Conservation (phyloP, 805 yeast species). For the Hyphopichia homilentoma region DNA sequence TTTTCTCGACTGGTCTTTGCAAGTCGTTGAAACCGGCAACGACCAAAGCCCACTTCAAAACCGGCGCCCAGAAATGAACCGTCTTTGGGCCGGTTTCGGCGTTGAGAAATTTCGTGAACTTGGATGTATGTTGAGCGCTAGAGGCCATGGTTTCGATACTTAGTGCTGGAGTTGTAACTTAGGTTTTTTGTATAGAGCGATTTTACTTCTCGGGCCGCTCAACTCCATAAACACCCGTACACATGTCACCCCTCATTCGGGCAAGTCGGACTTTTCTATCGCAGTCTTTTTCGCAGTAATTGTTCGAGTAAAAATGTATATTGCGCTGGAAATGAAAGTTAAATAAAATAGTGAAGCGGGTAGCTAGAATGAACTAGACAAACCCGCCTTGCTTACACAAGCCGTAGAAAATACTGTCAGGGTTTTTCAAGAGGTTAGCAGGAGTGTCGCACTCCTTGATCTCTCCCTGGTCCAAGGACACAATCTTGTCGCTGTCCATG, state of each 20-base stretch:
- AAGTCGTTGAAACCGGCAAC: constrained; percentile 87
- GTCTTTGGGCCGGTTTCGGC: constrained; percentile 95
- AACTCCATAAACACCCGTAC: too few species aligned
- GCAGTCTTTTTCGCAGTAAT: too few species aligned
- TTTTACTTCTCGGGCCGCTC: too few species aligned
- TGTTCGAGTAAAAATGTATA: too few species aligned
- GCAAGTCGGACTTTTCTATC: too few species aligned
- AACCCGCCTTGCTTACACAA: constrained; percentile 45
- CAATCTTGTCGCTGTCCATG: constrained; percentile 75
- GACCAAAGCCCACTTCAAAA: constrained; percentile 78
- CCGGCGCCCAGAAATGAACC: constrained; percentile 91
- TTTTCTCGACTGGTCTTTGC: constrained; percentile 85
- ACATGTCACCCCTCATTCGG: too few species aligned
- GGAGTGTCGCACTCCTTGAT: constrained; percentile 80
- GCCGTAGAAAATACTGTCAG: constrained; percentile 46
- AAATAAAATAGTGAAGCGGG: too few species aligned
- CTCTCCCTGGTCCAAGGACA: constrained; percentile 71
- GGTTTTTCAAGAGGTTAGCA: constrained; percentile 38
- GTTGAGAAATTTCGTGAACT: constrained; percentile 67
- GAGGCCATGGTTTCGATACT: constrained; percentile 23
- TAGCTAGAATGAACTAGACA: too few species aligned
- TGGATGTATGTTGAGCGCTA: constrained; percentile 38
- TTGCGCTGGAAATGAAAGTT: too few species aligned
- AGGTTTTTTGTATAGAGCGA: background rate
- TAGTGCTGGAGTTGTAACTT: background rate